Evolutionary conservation across 148 eudicot genomes (phyloP).

Genomic region (Fagopyrum tataricum): DNA sequence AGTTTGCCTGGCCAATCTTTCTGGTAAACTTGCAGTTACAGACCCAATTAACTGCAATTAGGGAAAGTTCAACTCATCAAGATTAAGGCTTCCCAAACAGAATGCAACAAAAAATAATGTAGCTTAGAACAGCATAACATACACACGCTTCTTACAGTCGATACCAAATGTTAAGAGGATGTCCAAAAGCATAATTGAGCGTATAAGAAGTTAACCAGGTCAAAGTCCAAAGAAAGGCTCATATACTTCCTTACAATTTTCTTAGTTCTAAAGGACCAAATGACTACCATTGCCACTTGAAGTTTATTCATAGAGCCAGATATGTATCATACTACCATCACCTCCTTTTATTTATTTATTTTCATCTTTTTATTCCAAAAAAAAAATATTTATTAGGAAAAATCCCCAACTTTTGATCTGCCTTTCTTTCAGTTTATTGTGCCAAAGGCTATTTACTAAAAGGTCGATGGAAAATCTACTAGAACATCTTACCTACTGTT

Average conservation of each 20-base stretch:
- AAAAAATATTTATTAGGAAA: no score
- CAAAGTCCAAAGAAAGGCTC: background rate
- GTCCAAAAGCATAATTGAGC: background rate
- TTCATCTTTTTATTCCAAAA: no score
- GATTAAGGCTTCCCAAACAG: background rate
- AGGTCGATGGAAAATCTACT: background rate
- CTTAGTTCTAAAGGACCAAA: background rate
- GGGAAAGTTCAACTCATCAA: constrained; percentile 13
- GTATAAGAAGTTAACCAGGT: background rate
- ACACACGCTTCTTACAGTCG: background rate
- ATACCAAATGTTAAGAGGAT: background rate
- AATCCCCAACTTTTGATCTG: background rate
- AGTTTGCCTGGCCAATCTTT: constrained; percentile 54
- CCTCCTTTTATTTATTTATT: no score
- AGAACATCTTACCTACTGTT: background rate
- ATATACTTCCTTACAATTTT: background rate
- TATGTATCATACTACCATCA: background rate
- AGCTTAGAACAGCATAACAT: background rate
- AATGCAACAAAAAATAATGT: background rate
- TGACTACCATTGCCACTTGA: background rate
- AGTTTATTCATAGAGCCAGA: background rate
- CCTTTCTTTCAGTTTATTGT: background rate
- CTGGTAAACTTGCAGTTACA: constrained; percentile 84
- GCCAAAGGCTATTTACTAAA: background rate
- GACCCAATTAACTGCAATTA: constrained; percentile 79